These are phyloP conservation scores for Herpetomonas muscarum DNA, from an alignment of 208 protist genomes.

Conservation along the genomic window DNA sequence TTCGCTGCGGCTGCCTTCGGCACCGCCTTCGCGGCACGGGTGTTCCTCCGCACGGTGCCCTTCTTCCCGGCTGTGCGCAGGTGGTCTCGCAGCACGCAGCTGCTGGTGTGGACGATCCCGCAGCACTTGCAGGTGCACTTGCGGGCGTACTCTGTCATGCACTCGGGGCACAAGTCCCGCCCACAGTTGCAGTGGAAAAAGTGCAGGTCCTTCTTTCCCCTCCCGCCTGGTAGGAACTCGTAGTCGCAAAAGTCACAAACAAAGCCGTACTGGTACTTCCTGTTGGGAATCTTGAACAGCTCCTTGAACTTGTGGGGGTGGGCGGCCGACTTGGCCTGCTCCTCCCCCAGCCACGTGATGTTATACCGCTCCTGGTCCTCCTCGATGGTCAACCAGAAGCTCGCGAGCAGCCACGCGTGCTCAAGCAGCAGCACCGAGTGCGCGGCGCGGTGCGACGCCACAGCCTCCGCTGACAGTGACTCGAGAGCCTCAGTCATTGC, in stretches of 20 bases:
- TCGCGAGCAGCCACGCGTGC: slow-evolving; percentile 53
- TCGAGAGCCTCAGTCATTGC: neutral
- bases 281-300: slow-evolving; percentile 29
- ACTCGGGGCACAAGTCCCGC: slow-evolving; percentile 77
- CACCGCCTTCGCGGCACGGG: neutral
- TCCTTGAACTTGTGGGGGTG: slow-evolving; percentile 79
- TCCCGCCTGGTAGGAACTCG: slow-evolving; percentile 56
- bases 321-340: slow-evolving; percentile 67
- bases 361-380: slow-evolving; percentile 74
- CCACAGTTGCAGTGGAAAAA: slow-evolving; percentile 87
- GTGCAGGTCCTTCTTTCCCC: slow-evolving; percentile 31
- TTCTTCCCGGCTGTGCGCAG: slow-evolving; percentile 1
- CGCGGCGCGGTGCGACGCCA: slow-evolving; percentile 18
- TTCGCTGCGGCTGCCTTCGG: neutral
- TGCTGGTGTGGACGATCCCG: slow-evolving; percentile 52
- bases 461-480: slow-evolving; percentile 37
- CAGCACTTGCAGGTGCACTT: slow-evolving; percentile 73
- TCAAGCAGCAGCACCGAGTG: slow-evolving; percentile 39
- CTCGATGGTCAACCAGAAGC: slow-evolving; percentile 48
- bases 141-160: slow-evolving; percentile 47
- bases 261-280: slow-evolving; percentile 74
- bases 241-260: slow-evolving; percentile 84
- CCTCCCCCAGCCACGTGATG: slow-evolving; percentile 72
- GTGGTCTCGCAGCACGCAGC: slow-evolving; percentile 60
- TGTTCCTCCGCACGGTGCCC: neutral